These are phyloP conservation scores for Talaromyces funiculosus DNA, from an alignment of 2,329 filamentous ascomycete genomes.

Conservation along the genomic window DNA sequence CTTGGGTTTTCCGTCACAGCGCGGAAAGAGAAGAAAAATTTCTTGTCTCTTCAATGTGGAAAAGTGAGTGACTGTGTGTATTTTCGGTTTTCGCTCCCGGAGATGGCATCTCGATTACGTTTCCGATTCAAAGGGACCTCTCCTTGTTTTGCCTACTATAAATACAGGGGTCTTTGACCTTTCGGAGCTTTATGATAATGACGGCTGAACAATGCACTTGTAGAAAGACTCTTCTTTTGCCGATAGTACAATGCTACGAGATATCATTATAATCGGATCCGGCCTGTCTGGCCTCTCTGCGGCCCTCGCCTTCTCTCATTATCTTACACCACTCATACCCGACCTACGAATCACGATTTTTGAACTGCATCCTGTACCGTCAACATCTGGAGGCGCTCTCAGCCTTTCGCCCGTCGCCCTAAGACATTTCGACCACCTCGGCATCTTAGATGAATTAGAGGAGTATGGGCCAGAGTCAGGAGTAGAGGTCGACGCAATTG, in stretches of 20 bases:
- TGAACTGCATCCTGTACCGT: constrained; percentile 37
- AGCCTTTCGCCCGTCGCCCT: constrained; percentile 42
- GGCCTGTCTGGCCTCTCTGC: constrained; percentile 32
- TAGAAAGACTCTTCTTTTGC: too few species aligned
- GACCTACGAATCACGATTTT: constrained; percentile 34
- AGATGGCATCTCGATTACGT: background rate
- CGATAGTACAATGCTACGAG: constrained; percentile 7
- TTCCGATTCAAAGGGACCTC: too few species aligned
- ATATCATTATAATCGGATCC: constrained; percentile 30
- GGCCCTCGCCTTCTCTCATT: constrained; percentile 28
- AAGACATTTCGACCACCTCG: constrained; percentile 38
- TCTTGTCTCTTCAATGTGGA: background rate
- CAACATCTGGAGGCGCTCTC: constrained; percentile 42
- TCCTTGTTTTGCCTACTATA: background rate
- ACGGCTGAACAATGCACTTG: background rate
- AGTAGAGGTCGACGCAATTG: constrained; percentile 36
- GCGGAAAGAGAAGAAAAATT: too few species aligned
- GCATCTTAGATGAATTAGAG: constrained; percentile 34
- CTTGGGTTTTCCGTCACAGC: background rate
- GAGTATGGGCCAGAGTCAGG: constrained; percentile 36
- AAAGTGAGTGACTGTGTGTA: background rate
- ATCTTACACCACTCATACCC: constrained; percentile 29
- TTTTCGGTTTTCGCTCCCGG: background rate
- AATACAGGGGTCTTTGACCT: background rate
- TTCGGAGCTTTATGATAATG: background rate